Conservation (phyloP, 441 rosid genomes). For the Aquilaria agallochum region DNA sequence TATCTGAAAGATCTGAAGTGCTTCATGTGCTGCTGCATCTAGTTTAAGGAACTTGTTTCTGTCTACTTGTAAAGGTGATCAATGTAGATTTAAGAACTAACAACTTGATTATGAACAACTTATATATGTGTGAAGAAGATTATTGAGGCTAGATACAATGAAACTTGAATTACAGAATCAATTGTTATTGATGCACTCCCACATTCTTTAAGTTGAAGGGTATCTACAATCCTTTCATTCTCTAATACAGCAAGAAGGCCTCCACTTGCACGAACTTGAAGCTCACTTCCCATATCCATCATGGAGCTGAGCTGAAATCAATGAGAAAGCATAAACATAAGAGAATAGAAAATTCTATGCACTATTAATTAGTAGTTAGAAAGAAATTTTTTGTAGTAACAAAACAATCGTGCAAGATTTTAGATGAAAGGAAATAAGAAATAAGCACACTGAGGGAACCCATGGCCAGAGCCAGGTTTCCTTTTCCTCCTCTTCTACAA, state of each 20-base stretch:
- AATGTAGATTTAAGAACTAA: conserved; percentile 12
- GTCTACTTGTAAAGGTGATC: conserved; percentile 35
- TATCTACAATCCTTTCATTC: conserved; percentile 84
- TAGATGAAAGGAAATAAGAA: too few relatives aligned
- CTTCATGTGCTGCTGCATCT: conserved; percentile 93
- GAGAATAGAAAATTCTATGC: conserved; percentile 9
- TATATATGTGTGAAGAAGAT: too few relatives aligned
- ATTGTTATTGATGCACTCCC: conserved; percentile 77
- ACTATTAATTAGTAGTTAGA: conserved; percentile 3
- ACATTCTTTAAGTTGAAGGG: conserved; percentile 72
- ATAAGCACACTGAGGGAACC: too few relatives aligned
- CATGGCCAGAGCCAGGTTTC: too few relatives aligned
- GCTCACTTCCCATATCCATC: conserved; percentile 94
- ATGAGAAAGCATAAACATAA: conserved; percentile 16
- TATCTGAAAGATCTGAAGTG: conserved; percentile 86
- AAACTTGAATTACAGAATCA: conserved; percentile 73
- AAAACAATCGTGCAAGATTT: too few relatives aligned
- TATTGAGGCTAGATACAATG: conserved; percentile 50
- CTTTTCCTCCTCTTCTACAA: too few relatives aligned
- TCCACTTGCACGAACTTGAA: conserved; percentile 90
- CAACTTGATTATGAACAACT: background rate
- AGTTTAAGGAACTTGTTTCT: conserved; percentile 91
- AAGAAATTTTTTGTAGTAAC: background rate
- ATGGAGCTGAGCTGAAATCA: conserved; percentile 76
- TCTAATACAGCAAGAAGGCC: conserved; percentile 96